Evolutionary conservation across 2,329 filamentous ascomycete species (phyloP), one percentile per base, ranked within the genome.

Genomic region (Amphichorda felina): DNA sequence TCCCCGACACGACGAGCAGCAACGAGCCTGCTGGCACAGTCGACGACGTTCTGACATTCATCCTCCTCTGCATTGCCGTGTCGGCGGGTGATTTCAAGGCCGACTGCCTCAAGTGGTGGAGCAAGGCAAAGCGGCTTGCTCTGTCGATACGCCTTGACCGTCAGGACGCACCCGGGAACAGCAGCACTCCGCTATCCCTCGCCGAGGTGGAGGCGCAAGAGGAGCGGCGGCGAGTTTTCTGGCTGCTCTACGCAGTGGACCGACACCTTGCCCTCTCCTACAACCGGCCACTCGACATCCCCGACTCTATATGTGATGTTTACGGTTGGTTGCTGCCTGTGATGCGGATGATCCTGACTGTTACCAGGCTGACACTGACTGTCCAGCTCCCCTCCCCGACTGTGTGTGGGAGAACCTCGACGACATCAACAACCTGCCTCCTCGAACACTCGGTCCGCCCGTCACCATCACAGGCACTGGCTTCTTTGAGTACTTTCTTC

Each of bases 401-500:
- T 43, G 42, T 11, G 38, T 59, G 1, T 65, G 61, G 61, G 55
- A 60, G 30, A 51, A 54, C 19, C 47, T 64, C 1, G 56, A 61
- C 27, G 43, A 45, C 2, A 51, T 55, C 2, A 40, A 44, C 6
- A 49, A 50, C 8, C 43, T 62, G 8, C 60, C 61, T 1, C 41
- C 46, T 1, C 50, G 57, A 8, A 40, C 47, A 1, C 40, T 59
- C 4, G 64, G 64, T 0, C 60, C 64, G 2, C 55, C 60, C 0
- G 56, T 48, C 8, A 48, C 43, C 16, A 53, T 59, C 24, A 56
- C 59, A 1, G 64, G 65, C 1, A 55, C 55, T 4, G 59, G 60
- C 1, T 62, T 67, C 26, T 68, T 69, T 31, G 64, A 68, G 40
- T 69, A 61, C 39, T 69, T 70, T 35, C 47, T 70, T 4, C 66